Evolutionary conservation across 139 green algal genomes (phyloP).

Genomic region (Micromonas commoda): DNA sequence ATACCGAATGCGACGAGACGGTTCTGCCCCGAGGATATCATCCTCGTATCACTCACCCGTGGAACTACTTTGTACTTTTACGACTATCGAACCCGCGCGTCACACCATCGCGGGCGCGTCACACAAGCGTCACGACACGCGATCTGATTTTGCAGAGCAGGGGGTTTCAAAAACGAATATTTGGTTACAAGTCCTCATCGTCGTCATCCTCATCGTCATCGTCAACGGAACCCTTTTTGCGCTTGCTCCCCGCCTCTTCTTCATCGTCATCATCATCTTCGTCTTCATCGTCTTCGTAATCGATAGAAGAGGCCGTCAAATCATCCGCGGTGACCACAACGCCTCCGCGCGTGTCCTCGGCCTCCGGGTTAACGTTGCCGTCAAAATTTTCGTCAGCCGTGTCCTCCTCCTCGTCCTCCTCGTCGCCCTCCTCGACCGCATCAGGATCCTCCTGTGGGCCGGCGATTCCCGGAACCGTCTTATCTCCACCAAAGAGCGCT

Average conservation of each 20-base stretch:
- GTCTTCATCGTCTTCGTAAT: too few species aligned
- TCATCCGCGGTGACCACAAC: conserved; percentile 5
- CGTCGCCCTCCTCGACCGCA: background rate
- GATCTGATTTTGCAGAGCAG: too few species aligned
- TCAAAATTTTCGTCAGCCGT: background rate
- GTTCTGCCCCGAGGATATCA: background rate
- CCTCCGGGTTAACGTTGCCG: background rate
- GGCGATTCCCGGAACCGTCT: background rate
- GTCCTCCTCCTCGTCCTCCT: conserved; percentile 5
- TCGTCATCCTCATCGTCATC: conserved; percentile 4
- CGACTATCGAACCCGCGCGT: background rate
- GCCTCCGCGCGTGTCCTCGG: background rate
- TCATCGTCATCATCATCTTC: conserved; percentile 8
- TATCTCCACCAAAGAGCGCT: background rate
- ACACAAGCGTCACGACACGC: too few species aligned
- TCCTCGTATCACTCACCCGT: too few species aligned
- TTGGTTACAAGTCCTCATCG: background rate
- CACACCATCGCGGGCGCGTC: too few species aligned
- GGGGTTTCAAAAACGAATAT: too few species aligned
- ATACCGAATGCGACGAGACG: background rate
- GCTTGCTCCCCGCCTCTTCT: background rate
- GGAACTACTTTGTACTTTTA: background rate
- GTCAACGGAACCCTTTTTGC: background rate
- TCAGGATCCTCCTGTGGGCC: background rate
- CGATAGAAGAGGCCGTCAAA: background rate